phyloP scores from a whole-genome alignment of 2,329 filamentous ascomycete species.

The Septoria linicola region DNA sequence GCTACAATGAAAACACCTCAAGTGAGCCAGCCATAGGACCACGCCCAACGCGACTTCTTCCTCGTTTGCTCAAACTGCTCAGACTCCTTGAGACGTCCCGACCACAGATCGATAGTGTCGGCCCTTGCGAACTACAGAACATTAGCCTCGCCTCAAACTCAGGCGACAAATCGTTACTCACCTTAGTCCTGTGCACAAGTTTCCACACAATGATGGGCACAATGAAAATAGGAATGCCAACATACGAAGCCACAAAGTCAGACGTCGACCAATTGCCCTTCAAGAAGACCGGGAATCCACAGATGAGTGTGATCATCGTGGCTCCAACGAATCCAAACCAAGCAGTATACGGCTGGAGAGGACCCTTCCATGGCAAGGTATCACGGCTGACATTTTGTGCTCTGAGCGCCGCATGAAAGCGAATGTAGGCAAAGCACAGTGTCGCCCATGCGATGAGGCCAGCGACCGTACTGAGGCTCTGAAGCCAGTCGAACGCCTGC shows the following conservation, averaged over 20 bases:
- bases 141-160: not conserved
- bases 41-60: conserved; percentile 3
- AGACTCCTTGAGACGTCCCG: not conserved
- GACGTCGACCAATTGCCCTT: conserved; percentile 32
- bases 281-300: conserved; percentile 35
- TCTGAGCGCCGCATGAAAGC: conserved; percentile 45
- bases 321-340: conserved; percentile 23
- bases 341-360: conserved; percentile 23
- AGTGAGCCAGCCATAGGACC: conserved; percentile 8
- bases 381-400: conserved; percentile 41
- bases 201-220: conserved; percentile 28
- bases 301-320: conserved; percentile 32
- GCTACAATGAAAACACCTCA: too few species aligned
- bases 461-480: conserved; percentile 28
- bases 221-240: conserved; percentile 42
- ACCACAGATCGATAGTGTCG: not conserved
- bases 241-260: conserved; percentile 43
- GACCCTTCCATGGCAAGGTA: conserved; percentile 32
- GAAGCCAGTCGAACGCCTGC: conserved; percentile 29
- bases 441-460: conserved; percentile 30
- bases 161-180: not conserved
- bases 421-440: conserved; percentile 47
- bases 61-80: not conserved
- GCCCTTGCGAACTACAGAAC: not conserved
- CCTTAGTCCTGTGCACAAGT: conserved; percentile 4